Base-by-base conservation (phyloP, 75 land plant species). In the Picea sitchensis region DNA sequence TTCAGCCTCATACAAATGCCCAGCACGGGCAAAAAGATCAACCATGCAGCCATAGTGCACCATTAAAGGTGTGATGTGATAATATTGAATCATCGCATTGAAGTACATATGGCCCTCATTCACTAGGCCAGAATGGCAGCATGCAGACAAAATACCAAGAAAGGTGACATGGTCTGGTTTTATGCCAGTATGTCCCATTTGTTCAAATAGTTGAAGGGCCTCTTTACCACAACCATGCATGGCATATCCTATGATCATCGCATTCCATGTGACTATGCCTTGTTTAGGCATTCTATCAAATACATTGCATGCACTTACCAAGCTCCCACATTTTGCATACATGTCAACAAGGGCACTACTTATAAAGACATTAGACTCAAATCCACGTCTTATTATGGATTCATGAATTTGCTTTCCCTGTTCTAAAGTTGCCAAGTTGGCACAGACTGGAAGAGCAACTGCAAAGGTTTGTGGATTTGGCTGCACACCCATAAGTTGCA, bases 21-120 rank as follows among this genome's bases (percentile, higher is more conserved):
- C 90, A 26, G 88, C 84, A 8, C 88, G 61, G 3, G 86, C 90
- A 59, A 86, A 62, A 51, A 86, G 82, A 61, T 82, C 86, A 80
- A 88, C 80, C 89, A 88, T 85, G 56, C 86, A 84, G 12, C 86
- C 86, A 81, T 86, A 89, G 76, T 89, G 90, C 21, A 81, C 80
- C 31, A 81, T 30, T 67, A 73, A 73, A 14, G 88, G 86, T 11
- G 67, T 80, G 7, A 88, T 83, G 30, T 84, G 83, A 79, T 86
- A 76, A 72, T 80, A 76, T 54, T 41, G 57, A 0, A 69, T 14
- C 88, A 88, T 88, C 18, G 87, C 83, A 14, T 77, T 58, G 51
- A 88, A 88, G 77, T 79, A 78, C 21, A 15, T 4, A 12, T 72
- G 78, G 9, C 81, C 86, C 30, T 79, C 80, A 47, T 83, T 83